Base-by-base conservation (phyloP, 2,329 filamentous ascomycete species). In the Talaromyces verruculosus region DNA sequence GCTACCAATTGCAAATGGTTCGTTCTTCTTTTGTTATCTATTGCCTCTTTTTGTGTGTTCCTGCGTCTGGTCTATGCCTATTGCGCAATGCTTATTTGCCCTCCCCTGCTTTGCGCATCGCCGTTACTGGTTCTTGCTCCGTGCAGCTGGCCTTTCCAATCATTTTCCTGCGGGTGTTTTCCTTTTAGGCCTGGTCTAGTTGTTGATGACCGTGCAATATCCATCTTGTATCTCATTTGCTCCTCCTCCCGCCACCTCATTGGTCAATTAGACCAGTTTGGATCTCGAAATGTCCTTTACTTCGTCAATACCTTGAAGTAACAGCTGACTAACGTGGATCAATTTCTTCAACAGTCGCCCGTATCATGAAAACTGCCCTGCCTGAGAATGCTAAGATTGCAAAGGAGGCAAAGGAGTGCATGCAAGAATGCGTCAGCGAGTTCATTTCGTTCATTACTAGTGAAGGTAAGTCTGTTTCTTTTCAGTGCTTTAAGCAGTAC, bases 1-100 rank as follows among this genome's bases (percentile, higher is more conserved):
- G 95, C 88, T 99, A 80, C 95, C 95, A 79, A 99, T 99, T 87
- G 95, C 95, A 84, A 99, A 99, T 93, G 95, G 95, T 99, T 87
- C 87, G 95, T 95, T 81, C 35, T 49, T 6, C 51, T 58, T 25
- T 45, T 64, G 33, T 11, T 64, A 15, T 57, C n/a, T 35, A 43
- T 28, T 30, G 19, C 19, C 15, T 53, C 35, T 53, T 57, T 61
- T 37, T 35, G 53, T 43, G 33, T 74, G 72, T 73, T 72, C 75
- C 74, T 78, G 74, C 76, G 76, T 72, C 72, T 72, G 71, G 66
- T 45, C 30, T 17, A 43, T 35, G 33, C 28, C 39, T 58, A 70
- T 70, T 65, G 69, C 80, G 79, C 83, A 82, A 84, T 84, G 85
- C 84, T 82, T 83, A 83, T 79, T 79, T 79, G 77, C 77, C 79